Evolutionary conservation across 2,329 filamentous ascomycete genomes (phyloP).

Genomic region (Fonsecaea monophora): DNA sequence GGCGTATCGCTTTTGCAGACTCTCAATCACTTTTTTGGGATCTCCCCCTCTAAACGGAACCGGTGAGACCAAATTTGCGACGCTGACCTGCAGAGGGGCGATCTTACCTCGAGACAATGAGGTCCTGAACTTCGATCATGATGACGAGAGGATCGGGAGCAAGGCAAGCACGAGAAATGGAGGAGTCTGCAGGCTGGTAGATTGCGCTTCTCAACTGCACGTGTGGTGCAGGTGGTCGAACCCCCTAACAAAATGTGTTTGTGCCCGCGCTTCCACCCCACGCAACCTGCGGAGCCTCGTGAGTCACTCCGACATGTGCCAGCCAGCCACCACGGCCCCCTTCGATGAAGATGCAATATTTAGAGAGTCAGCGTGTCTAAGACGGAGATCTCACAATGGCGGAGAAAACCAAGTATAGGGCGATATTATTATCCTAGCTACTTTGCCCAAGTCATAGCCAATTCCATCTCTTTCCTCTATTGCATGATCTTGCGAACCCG

Average conservation of each 20-base stretch:
- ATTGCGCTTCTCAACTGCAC: conserved; percentile 4
- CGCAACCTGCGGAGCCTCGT: conserved; percentile 27
- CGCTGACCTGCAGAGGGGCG: conserved; percentile 1
- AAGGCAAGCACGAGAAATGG: conserved; percentile 1
- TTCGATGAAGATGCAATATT: neutral
- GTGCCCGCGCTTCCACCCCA: conserved; percentile 10
- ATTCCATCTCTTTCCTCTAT: conserved; percentile 7
- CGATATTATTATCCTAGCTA: neutral
- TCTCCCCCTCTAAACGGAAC: conserved; percentile 71
- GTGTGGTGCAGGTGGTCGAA: conserved; percentile 22
- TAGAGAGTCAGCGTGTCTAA: neutral
- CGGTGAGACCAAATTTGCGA: conserved; percentile 13
- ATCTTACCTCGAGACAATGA: conserved; percentile 70
- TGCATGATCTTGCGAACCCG: neutral
- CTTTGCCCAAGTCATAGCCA: neutral
- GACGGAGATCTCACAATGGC: neutral
- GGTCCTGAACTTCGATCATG: conserved; percentile 80
- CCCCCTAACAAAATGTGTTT: conserved; percentile 7
- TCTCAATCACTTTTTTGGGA: conserved; percentile 89
- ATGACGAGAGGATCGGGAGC: neutral
- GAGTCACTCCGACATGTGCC: conserved; percentile 21
- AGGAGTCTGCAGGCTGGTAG: neutral
- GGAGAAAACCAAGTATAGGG: neutral
- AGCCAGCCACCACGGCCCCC: neutral
- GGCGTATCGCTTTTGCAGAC: conserved; percentile 81